Evolutionary conservation across 306 rosid genomes (phyloP), one percentile per base, ranked within the genome.

Genomic region (Lablab purpureus): DNA sequence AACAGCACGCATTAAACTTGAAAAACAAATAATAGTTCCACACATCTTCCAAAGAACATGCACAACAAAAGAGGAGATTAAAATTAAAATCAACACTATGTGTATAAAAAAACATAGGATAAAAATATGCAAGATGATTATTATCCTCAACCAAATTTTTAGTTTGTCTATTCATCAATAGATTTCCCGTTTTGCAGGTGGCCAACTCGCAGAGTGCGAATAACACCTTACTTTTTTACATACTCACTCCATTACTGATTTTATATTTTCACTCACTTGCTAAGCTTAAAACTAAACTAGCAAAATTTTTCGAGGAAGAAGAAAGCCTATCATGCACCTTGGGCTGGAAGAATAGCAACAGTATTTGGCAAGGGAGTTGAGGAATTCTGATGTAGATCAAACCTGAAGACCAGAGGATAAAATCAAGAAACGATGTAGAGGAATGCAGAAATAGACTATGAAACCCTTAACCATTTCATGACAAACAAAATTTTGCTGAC

Each of bases 261-360:
- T 6, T 23, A 36, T 36, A 52, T 11, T 73, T 5, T 43, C 15
- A 68, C 41, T 3, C 69, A 40, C 43, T 55, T 7, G 9, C 15
- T 3, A 55, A 21, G 28, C 60, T 54, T 3, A 21, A 21, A 4
- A 55, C 11, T 22, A 55, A 55, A 55, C 15, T 0, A 55, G 30
- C 13, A 55, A 10, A 22, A 22, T 5, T 15, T 51, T 51, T 2
- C 27, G 36, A 59, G 6, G 0, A 59, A 14, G 66, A 59, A 30
- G 12, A 60, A 28, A 60, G 21, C 21, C 11, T 15, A 60, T 15
- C 3, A n/a, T 22, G 54, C 3, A 78, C 76, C 82, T 68, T 78
- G 69, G 10, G 36, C 58, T 0, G 46, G 59, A 54, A 67, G 66
- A 30, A 62, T 46, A 11, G 49, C 32, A 32, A 7, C 11, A 2